A percentile compares a stretch with the other conserved stretches of the same genome.
Conservation (phyloP, 352 stramenopile genomes). For the Pythium oligandrum region DNA sequence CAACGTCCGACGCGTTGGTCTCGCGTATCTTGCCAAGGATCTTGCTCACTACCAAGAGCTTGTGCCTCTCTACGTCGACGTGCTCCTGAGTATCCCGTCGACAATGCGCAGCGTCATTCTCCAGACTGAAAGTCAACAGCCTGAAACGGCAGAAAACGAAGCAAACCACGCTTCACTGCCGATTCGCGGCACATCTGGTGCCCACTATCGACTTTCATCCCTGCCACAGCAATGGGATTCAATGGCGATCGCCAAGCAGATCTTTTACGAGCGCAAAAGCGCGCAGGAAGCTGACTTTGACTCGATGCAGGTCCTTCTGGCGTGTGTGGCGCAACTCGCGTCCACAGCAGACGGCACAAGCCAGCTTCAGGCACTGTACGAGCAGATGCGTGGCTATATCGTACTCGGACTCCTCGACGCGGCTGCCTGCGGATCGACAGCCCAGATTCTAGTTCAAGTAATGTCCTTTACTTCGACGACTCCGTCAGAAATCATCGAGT, state of each 20-base stretch:
- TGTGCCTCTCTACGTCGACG: slow-evolving; percentile 71
- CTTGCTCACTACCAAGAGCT: slow-evolving; percentile 67
- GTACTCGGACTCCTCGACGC: slow-evolving; percentile 36
- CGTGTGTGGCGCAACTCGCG: slow-evolving; percentile 51
- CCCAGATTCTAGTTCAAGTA: slow-evolving; percentile 24
- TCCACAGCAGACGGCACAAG: not conserved
- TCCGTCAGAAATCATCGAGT: slow-evolving; percentile 27
- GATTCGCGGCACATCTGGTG: slow-evolving; percentile 47
- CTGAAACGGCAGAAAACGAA: slow-evolving; percentile 1
- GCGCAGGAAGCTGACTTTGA: slow-evolving; percentile 28
- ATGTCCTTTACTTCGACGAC: not conserved
- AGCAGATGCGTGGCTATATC: slow-evolving; percentile 54
- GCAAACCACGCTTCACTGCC: slow-evolving; percentile 28
- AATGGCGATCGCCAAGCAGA: slow-evolving; percentile 60
- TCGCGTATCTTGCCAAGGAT: slow-evolving; percentile 52
- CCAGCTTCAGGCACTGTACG: slow-evolving; percentile 35
- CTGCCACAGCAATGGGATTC: slow-evolving; percentile 57
- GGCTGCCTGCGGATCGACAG: slow-evolving; percentile 28
- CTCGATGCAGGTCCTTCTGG: slow-evolving; percentile 40
- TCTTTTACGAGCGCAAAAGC: slow-evolving; percentile 61
- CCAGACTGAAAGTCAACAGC: not conserved
- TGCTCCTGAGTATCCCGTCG: slow-evolving; percentile 57
- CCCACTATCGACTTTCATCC: slow-evolving; percentile 37
- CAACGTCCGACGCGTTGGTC: slow-evolving; percentile 57
- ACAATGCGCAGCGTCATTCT: slow-evolving; percentile 39